Base-by-base conservation (phyloP, 139 green algal species). In the Micractinium sp. region DNA sequence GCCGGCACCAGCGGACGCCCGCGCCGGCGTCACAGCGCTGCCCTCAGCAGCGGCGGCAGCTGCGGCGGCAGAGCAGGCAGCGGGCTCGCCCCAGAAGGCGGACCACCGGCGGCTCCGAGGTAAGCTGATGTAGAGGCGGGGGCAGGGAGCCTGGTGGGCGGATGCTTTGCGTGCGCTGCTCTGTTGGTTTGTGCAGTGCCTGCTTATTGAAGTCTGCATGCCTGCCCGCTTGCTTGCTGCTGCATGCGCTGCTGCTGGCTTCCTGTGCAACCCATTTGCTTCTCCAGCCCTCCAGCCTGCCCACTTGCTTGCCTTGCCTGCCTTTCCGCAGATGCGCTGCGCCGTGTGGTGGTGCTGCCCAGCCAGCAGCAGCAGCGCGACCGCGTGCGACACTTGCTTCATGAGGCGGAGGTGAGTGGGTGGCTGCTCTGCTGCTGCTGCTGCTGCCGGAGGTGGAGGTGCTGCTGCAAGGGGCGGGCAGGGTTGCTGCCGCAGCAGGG, bases 261-360 rank as follows among this genome's bases (percentile, higher is more conserved):
- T 56, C 47, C 47, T 56, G 2, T 23, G 13, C 12, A 16, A 27
- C 18, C 18, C 14, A 23, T 71, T 9, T 9, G 63, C 63, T 71
- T 71, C 20, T 71, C 20, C 63, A 25, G 63, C 22, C 63, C 4
- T 2, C 20, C 20, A 5, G 63, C 63, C 63, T 71, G 63, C 63
- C 2, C 20, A 27, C 63, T 2, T 27, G 63, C 47, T 23, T 71
- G 63, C 63, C 20, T 5, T 71, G 63, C 20, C 20, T 71, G 63
- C 63, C 63, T 71, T 31, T 39, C 15, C 81, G 83, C 41, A 87
- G 83, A 39, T 15, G 83, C 67, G 22, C 67, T 87, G 38, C 66
- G 79, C 1, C 27, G 20, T 0, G 38, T 87, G 83, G 36, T 87
- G 38, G 33, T n/a, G 5, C 33, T 66, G 38, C 83, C 83, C 38